A percentile compares a stretch with the other conserved stretches of the same genome.
These are phyloP conservation scores for Leucosporidium creatinivorum DNA, from an alignment of 768 basidiomycete genomes.

Conservation along the genomic window DNA sequence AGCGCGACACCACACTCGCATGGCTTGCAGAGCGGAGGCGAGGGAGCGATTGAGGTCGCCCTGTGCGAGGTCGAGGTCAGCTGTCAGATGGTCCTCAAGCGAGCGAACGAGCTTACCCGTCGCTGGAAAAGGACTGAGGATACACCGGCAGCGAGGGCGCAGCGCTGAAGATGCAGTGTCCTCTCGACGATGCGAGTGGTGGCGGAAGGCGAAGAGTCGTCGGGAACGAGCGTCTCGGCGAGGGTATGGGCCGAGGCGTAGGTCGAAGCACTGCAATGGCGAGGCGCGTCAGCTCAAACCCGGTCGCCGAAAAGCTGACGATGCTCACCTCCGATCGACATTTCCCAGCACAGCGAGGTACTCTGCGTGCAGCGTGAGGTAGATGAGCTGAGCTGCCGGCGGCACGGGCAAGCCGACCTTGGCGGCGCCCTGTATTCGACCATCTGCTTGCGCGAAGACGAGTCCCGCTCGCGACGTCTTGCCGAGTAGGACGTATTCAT, in stretches of 20 bases:
- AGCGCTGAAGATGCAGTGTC: constrained; percentile 56
- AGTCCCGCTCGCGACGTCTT: constrained; percentile 59
- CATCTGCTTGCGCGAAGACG: constrained; percentile 58
- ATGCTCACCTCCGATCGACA: constrained; percentile 54
- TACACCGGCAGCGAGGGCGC: constrained; percentile 63
- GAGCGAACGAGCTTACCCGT: constrained; percentile 47
- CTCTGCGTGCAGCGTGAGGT: constrained; percentile 62
- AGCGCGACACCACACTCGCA: constrained; percentile 30
- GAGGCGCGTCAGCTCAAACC: neutral
- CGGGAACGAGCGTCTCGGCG: constrained; percentile 45
- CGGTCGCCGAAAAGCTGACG: neutral
- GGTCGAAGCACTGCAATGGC: constrained; percentile 8
- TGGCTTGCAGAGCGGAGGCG: constrained; percentile 39
- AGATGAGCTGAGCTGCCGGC: constrained; percentile 51
- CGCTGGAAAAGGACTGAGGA: constrained; percentile 63
- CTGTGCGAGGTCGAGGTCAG: constrained; percentile 46
- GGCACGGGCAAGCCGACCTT: constrained; percentile 45
- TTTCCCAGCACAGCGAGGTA: constrained; percentile 58
- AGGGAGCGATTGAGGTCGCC: constrained; percentile 47
- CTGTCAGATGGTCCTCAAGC: constrained; percentile 54
- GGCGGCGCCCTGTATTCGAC: constrained; percentile 42
- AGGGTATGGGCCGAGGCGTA: constrained; percentile 38
- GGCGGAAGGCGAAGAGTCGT: constrained; percentile 49
- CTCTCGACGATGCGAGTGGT: constrained; percentile 55
- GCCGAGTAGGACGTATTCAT: constrained; percentile 72